phyloP scores from a whole-genome alignment of 2,329 filamentous ascomycete genomes.

The Arthroderma sp. region DNA sequence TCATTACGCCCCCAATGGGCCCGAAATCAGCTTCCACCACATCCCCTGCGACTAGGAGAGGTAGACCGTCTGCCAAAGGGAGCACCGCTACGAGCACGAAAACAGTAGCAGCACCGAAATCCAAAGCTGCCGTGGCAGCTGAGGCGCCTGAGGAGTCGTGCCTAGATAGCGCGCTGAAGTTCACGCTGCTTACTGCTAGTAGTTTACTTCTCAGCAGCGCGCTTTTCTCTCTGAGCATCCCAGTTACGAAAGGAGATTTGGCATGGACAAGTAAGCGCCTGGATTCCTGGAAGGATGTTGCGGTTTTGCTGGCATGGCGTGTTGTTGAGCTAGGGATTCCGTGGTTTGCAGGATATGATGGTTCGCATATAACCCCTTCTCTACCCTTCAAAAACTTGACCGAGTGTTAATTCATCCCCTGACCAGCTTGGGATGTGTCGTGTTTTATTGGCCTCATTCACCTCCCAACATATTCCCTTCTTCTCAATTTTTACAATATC shows the following conservation, averaged over 20 bases:
- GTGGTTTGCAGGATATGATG: slow-evolving; percentile 63
- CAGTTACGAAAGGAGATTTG: slow-evolving; percentile 53
- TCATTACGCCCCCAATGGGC: slow-evolving; percentile 7
- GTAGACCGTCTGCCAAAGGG: slow-evolving; percentile 5
- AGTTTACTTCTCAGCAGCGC: slow-evolving; percentile 52
- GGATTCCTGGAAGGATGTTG: slow-evolving; percentile 52
- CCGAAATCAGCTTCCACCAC: slow-evolving; percentile 14
- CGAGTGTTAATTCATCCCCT: background rate
- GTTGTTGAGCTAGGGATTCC: slow-evolving; percentile 54
- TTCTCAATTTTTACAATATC: slow-evolving; percentile 66
- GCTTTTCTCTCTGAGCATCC: slow-evolving; percentile 51
- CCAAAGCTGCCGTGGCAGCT: slow-evolving; percentile 11
- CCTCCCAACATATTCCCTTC: slow-evolving; percentile 62
- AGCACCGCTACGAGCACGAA: background rate
- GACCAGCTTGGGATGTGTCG: slow-evolving; percentile 41
- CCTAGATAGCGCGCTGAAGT: slow-evolving; percentile 29
- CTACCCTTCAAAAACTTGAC: background rate
- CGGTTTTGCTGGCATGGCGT: slow-evolving; percentile 45
- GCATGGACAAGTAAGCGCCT: slow-evolving; percentile 53
- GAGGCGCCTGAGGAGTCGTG: slow-evolving; percentile 16
- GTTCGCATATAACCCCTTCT: slow-evolving; percentile 20
- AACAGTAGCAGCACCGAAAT: background rate
- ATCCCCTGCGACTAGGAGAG: slow-evolving; percentile 13
- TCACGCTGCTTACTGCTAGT: slow-evolving; percentile 37
- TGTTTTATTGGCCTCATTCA: slow-evolving; percentile 58